These are phyloP conservation scores for Arachis monticola DNA, from an alignment of 331 rosid species.

Conservation along the genomic window DNA sequence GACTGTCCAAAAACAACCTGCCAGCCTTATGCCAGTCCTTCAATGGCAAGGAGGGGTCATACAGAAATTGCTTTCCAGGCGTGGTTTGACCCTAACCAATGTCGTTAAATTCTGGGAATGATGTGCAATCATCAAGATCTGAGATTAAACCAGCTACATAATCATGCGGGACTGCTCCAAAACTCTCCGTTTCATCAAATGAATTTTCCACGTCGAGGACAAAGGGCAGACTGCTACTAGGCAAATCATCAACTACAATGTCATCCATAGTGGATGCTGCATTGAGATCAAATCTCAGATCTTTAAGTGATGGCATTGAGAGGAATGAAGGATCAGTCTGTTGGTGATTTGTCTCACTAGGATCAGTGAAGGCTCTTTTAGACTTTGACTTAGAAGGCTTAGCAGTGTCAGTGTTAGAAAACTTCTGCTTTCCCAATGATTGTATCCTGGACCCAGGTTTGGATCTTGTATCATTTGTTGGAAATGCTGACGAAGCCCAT, in stretches of 20 bases:
- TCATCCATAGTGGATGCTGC: constrained; percentile 44
- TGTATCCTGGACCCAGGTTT: constrained; percentile 67
- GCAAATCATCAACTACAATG: constrained; percentile 38
- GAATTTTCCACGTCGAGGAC: constrained; percentile 41
- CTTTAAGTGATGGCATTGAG: constrained; percentile 46
- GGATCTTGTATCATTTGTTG: constrained; percentile 60
- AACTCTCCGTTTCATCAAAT: constrained; percentile 55
- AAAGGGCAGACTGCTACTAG: constrained; percentile 36
- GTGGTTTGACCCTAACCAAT: constrained; percentile 52
- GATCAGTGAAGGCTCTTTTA: constrained; percentile 56
- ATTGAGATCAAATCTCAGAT: constrained; percentile 50
- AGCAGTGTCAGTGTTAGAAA: constrained; percentile 50
- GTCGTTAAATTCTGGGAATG: constrained; percentile 60
- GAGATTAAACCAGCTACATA: constrained; percentile 59
- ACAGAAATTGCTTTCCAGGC: constrained; percentile 43
- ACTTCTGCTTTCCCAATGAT: constrained; percentile 80
- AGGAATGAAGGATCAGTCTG: constrained; percentile 48
- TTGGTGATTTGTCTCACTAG: constrained; percentile 53
- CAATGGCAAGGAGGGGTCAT: constrained; percentile 12
- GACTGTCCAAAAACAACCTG: constrained; percentile 29
- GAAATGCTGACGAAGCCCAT: constrained; percentile 90
- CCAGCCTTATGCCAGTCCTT: constrained; percentile 32
- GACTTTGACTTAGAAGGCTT: constrained; percentile 73
- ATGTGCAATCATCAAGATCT: constrained; percentile 67
- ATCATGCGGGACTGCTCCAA: constrained; percentile 51